Conservation (phyloP, 495 filamentous ascomycete species). For the Annulohypoxylon stygium region DNA sequence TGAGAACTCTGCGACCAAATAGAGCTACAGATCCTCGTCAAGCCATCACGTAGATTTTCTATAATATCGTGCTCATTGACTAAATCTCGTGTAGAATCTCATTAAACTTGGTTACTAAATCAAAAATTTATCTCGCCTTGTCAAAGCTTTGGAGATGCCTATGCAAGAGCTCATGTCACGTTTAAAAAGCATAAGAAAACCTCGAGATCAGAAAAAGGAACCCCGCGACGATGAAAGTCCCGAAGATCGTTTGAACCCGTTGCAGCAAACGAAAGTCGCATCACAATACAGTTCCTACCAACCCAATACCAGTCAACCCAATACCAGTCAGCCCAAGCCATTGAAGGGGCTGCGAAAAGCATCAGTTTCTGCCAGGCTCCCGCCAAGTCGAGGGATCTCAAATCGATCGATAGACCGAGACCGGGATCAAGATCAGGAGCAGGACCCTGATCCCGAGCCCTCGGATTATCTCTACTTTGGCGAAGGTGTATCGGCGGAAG, state of each 20-base stretch:
- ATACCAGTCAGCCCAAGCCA: neutral
- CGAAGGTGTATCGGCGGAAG: conserved; percentile 10
- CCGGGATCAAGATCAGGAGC: neutral
- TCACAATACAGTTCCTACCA: neutral
- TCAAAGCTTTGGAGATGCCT: neutral
- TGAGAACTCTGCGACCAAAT: neutral
- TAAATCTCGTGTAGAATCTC: neutral
- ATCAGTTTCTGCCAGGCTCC: neutral
- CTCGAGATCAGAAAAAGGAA: neutral
- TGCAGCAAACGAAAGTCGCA: neutral
- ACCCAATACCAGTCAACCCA: neutral
- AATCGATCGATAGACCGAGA: neutral
- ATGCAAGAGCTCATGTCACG: conserved; percentile 16
- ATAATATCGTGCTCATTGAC: neutral
- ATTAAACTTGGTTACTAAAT: neutral
- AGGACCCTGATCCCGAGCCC: neutral
- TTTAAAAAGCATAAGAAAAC: conserved; percentile 16
- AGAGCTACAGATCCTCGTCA: neutral
- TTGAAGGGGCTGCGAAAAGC: conserved; percentile 19
- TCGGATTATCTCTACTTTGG: conserved; percentile 32
- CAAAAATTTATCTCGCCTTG: neutral
- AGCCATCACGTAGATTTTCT: neutral
- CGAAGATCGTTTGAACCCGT: neutral
- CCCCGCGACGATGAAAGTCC: neutral
- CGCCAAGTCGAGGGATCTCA: neutral